A percentile compares a stretch with the other conserved stretches of the same genome.
These are phyloP conservation scores for Kluyveromyces starmeri DNA, from an alignment of 805 yeast species.

Conservation along the genomic window DNA sequence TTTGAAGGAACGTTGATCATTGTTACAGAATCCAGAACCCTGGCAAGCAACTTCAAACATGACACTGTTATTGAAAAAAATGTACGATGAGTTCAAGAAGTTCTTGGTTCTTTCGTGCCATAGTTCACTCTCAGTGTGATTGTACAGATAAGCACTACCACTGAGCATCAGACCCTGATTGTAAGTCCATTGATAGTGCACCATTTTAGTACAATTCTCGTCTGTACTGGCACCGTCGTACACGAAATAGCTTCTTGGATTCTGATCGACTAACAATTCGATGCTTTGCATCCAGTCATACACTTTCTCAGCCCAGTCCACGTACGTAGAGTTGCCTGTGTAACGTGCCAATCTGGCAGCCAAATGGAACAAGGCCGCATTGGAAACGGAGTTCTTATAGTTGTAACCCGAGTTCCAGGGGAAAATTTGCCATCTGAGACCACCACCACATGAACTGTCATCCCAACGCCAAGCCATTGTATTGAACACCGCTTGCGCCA, in stretches of 20 bases:
- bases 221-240: conserved; percentile 62
- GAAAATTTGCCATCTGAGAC: conserved; percentile 64
- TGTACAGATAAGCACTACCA: conserved; percentile 64
- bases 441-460: conserved; percentile 45
- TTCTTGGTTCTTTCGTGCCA: conserved; percentile 43
- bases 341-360: conserved; percentile 56
- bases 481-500: conserved; percentile 50
- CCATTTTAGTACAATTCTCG: conserved; percentile 52
- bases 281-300: conserved; percentile 52
- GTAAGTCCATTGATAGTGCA: conserved; percentile 54
- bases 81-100: conserved; percentile 38
- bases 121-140: conserved; percentile 39
- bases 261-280: conserved; percentile 40
- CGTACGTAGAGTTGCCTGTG: conserved; percentile 44
- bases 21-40: conserved; percentile 44
- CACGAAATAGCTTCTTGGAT: conserved; percentile 42
- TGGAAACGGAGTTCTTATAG: conserved; percentile 58
- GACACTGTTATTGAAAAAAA: conserved; percentile 39
- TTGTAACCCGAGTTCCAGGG: conserved; percentile 51
- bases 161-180: conserved; percentile 59
- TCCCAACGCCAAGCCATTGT: conserved; percentile 58
- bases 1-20: conserved; percentile 69
- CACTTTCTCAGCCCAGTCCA: conserved; percentile 42
- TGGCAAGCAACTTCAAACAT: conserved; percentile 61
- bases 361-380: conserved; percentile 53